Base-by-base conservation (phyloP, 208 protist species). In the Acanthamoeba culbertsoni region DNA sequence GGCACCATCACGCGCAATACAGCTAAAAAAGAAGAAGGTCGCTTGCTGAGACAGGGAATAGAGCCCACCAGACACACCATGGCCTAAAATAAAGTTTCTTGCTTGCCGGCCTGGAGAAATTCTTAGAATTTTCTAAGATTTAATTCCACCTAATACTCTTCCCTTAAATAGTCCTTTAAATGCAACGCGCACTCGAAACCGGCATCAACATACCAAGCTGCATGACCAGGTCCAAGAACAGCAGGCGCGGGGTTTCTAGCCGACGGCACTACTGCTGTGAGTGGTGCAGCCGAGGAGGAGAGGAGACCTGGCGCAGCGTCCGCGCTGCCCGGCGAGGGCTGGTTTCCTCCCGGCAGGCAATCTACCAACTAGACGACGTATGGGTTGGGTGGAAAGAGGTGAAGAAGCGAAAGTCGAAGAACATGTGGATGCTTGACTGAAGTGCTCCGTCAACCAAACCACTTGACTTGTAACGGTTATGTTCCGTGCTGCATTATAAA, bases 21-120 rank as follows among this genome's bases (percentile, higher is more conserved):
- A 2, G 71, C 71, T 26, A 82, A 82, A 26, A 82, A 82, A 43
- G 71, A 82, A 43, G 71, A 82, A 16, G 71, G 71, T 23, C 71
- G 71, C 43, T 26, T 51, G 14, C 43, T 82, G 7, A 46, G 33
- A 31, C 71, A 53, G 42, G 71, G 71, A 2, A 82, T 82, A 7
- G 42, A 82, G 1, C 71, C 71, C 43, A 82, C 71, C 71, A 46
- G 20, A 43, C 71, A 82, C 71, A 82, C 42, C 71, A 82, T 82
- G 71, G 71, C 71, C 33, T 71, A 71, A 42, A n/a, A n/a, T n/a
- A n/a, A n/a, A n/a, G n/a, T n/a, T n/a, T n/a, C n/a, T n/a, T n/a
- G n/a, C n/a, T n/a, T n/a, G n/a, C n/a, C n/a, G n/a, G n/a, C n/a
- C 48, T 55, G 48, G 18, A 8, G 48, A 18, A 55, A 55, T 62